Base-by-base conservation (phyloP, 2,329 filamentous ascomycete species). In the Clarireedia monteithiana region DNA sequence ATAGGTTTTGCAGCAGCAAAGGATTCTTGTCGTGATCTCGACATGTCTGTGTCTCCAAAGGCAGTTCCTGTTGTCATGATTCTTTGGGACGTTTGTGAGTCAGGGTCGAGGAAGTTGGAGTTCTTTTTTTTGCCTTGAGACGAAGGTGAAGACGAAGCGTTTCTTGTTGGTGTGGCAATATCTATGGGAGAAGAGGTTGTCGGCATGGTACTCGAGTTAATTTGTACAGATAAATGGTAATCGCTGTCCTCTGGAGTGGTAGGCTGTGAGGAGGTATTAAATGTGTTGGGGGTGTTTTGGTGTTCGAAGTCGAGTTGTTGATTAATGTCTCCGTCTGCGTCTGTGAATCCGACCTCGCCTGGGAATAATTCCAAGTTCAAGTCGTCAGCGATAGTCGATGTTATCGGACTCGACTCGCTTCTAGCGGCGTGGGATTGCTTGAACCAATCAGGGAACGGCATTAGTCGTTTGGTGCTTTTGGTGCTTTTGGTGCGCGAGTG, bases 1-100 rank as follows among this genome's bases (percentile, higher is more conserved):
- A 86, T 86, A 63, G 83, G 83, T 70, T 84, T 85, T 23, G 83
- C 80, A 49, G 81, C 79, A 57, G 80, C 79, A 69, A 85, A 85
- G 53, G 82, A 85, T 73, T 85, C 82, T 69, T 84, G 80, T 63
- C 81, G 78, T 69, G 62, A 61, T 49, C 64, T 62, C 70, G 77
- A 74, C 73, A 81, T 74, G 69, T 70, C 70, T 57, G 77, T 75
- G 71, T 85, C 81, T 26, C 50, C 53, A 66, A 82, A 77, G 60
- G 75, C 73, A 55, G 78, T 76, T 64, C 79, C 80, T 47, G 62
- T 66, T 63, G 81, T 79, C 62, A 82, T 83, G 20, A 56, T 56
- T 50, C 46, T 50, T 78, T 84, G 84, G 53, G 77, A 68, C 27
- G 64, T 65, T 46, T 62, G 62, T 39, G 62, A 62, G 55, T 68